phyloP scores from a whole-genome alignment of 345 rosid genomes.

The Gossypium mustelinum region DNA sequence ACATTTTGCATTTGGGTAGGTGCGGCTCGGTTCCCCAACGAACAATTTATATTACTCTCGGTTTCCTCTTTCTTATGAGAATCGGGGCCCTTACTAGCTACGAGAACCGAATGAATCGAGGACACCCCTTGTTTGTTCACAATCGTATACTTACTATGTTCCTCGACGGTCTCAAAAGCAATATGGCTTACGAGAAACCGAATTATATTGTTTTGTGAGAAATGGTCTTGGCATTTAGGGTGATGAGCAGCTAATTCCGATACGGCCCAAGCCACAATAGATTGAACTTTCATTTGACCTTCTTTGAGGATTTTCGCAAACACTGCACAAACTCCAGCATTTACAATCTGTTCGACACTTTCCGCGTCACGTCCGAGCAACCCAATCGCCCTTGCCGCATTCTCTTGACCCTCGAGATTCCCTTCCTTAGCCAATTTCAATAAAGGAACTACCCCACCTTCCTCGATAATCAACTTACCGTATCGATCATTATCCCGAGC shows the following conservation, averaged over 20 bases:
- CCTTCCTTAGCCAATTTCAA: conserved; percentile 81
- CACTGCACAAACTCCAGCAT: conserved; percentile 66
- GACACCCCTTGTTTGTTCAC: conserved; percentile 44
- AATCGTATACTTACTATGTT: conserved; percentile 63
- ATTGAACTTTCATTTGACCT: conserved; percentile 70
- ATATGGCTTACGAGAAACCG: conserved; percentile 78
- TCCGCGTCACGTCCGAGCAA: conserved; percentile 72
- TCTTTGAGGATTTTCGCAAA: conserved; percentile 83
- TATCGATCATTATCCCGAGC: conserved; percentile 79
- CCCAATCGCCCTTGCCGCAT: conserved; percentile 77
- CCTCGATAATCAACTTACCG: conserved; percentile 73
- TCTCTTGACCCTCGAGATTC: conserved; percentile 68
- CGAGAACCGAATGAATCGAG: conserved; percentile 49
- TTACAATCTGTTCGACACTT: conserved; percentile 73
- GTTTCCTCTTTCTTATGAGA: conserved; percentile 10
- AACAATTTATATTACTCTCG: conserved; percentile 31
- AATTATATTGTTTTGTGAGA: conserved; percentile 67
- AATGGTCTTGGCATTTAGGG: conserved; percentile 69
- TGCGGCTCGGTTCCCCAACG: conserved; percentile 38
- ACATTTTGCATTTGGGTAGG: conserved; percentile 46
- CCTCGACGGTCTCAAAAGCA: conserved; percentile 82
- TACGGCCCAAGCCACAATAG: conserved; percentile 71
- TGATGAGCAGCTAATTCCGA: conserved; percentile 62
- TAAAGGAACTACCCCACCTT: conserved; percentile 80
- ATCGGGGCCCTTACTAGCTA: conserved; percentile 32